Percentiles rank a stretch among this genome's conserved stretches.
Evolutionary conservation across 306 rosid species (phyloP).

Genomic region (Bauhinia variegata): DNA sequence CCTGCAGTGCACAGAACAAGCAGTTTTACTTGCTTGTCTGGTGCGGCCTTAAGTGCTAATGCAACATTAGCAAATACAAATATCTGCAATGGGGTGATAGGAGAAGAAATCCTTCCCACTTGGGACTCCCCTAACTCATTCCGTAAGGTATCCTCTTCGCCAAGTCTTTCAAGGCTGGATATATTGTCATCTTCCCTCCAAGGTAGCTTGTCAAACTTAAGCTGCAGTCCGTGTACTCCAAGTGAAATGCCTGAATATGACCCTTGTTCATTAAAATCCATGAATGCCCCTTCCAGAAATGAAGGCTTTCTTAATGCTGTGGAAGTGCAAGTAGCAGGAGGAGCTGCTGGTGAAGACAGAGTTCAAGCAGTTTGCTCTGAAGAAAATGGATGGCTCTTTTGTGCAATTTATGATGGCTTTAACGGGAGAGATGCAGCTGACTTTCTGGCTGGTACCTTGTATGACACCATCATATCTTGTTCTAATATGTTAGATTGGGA

Average conservation of each 20-base stretch:
- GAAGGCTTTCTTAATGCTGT: constrained; percentile 75
- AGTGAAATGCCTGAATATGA: constrained; percentile 67
- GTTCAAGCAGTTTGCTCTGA: constrained; percentile 99
- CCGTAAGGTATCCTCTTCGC: constrained; percentile 82
- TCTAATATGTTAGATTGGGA: constrained; percentile 65
- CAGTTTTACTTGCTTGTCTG: constrained; percentile 97
- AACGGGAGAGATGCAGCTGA: constrained; percentile 99
- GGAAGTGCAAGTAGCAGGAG: constrained; percentile 98
- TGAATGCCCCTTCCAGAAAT: constrained; percentile 62
- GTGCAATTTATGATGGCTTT: constrained; percentile 96
- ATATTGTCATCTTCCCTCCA: constrained; percentile 82
- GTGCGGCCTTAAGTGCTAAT: constrained; percentile 96
- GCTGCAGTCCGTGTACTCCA: constrained; percentile 79
- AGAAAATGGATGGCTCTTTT: constrained; percentile 96
- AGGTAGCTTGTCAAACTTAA: constrained; percentile 73
- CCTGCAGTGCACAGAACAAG: constrained; percentile 71
- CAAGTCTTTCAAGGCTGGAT: constrained; percentile 73
- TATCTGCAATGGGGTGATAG: constrained; percentile 89
- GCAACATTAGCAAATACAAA: constrained; percentile 94
- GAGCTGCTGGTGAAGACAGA: constrained; percentile 99
- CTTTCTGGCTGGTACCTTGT: constrained; percentile 92
- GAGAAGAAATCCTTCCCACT: constrained; percentile 91
- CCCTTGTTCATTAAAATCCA: constrained; percentile 56
- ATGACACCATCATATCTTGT: constrained; percentile 75
- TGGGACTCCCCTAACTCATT: constrained; percentile 96